Base-by-base conservation (phyloP, 2,329 filamentous ascomycete species). In the Sporothrix pallida region DNA sequence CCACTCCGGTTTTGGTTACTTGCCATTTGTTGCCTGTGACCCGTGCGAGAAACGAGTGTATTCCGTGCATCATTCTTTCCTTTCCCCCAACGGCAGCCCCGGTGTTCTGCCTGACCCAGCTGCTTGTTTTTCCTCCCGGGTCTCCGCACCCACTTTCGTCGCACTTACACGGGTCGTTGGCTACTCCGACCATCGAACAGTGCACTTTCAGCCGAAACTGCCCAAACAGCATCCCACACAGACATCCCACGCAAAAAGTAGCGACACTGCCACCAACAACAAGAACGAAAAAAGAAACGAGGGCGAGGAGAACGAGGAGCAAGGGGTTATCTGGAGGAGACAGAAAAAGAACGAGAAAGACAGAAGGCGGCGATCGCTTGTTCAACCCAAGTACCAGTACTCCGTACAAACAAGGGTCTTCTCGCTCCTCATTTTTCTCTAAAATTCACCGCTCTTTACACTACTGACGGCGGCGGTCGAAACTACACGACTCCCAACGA, bases 381-480 rank as follows among this genome's bases (percentile, higher is more conserved):
- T 12, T 44, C 42, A 46, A 48, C 12, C 42, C 42, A 6, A 48
- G 42, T 20, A 7, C 31, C 20, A 48, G 7, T 3, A n/a, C 52
- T 4, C 2, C 12, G 52, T 20, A 56, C 31, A 37, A 37, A 15
- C 54, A 31, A 67, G n/a, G 42, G 31, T 37, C n/a, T 20, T 46
- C 48, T 23, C 12, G 54, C 62, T 67, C 20, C 52, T 63, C n/a
- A 9, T 9, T 46, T 42, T 48, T n/a, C 60, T 42, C 42, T 8
- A 67, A 37, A 67, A 26, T 67, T 67, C 62, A 67, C 62, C 62
- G 62, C 62, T 67, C 62, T 67, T 67, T 67, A 44, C 46, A 48
- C 6, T 48, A 6, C 23, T 26, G 42, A 48, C n/a, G 62, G n/a
- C 48, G 46, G 62, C 62, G 42, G 42, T 44, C 42, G 48, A 67